These are phyloP conservation scores for Zymoseptoria pseudotritici DNA, from an alignment of 2,329 filamentous ascomycete species.

Conservation along the genomic window DNA sequence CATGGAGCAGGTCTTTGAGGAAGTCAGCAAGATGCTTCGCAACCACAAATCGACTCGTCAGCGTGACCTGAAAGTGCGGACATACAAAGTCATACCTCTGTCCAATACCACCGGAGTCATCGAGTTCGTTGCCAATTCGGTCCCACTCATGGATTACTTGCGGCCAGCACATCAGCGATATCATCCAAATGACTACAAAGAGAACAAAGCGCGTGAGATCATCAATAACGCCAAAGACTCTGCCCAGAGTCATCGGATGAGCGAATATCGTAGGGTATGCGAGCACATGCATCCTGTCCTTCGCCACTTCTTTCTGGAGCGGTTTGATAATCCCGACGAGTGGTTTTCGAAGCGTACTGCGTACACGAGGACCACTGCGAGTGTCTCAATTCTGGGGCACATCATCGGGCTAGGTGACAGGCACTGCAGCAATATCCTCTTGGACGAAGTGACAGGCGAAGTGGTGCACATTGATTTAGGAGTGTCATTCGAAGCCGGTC, in stretches of 20 bases:
- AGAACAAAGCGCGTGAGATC: conserved; percentile 66
- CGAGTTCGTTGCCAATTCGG: conserved; percentile 91
- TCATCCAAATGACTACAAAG: conserved; percentile 74
- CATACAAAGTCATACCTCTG: conserved; percentile 92
- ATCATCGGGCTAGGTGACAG: conserved; percentile 88
- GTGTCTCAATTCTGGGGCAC: conserved; percentile 85
- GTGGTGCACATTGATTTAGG: conserved; percentile 96
- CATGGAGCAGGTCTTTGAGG: conserved; percentile 99
- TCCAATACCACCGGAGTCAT: conserved; percentile 83
- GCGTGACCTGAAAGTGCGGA: conserved; percentile 80
- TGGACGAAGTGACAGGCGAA: conserved; percentile 84
- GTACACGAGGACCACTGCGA: conserved; percentile 87
- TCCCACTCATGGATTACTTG: conserved; percentile 84
- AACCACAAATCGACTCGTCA: conserved; percentile 81
- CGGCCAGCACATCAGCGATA: conserved; percentile 85
- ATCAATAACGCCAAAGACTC: conserved; percentile 63
- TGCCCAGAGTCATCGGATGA: conserved; percentile 60
- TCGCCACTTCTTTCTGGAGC: conserved; percentile 95
- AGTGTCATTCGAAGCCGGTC: conserved; percentile 92
- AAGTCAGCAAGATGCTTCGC: conserved; percentile 83
- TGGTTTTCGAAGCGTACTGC: conserved; percentile 88
- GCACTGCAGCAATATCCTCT: conserved; percentile 92
- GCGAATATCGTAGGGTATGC: conserved; percentile 68
- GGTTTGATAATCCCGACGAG: conserved; percentile 86
- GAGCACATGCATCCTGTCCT: conserved; percentile 86